Percentiles rank a stretch among this genome's conserved stretches.
phyloP scores from a whole-genome alignment of 176 grass and related monocot species.

The Paspalum vaginatum region DNA sequence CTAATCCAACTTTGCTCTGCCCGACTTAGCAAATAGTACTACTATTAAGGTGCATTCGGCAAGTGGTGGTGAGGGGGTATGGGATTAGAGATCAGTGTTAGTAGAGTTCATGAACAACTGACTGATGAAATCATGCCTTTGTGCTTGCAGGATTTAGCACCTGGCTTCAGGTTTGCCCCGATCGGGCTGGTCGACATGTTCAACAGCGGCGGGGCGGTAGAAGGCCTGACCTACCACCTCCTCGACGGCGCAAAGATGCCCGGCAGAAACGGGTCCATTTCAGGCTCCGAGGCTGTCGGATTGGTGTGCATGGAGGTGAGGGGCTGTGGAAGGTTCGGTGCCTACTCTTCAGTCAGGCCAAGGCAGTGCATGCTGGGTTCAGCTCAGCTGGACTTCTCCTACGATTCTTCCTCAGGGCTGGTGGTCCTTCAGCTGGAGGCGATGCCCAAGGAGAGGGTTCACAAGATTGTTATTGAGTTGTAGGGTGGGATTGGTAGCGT shows the following conservation, averaged over 20 bases:
- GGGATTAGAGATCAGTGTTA: too few species aligned
- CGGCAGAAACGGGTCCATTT: slow-evolving; percentile 16
- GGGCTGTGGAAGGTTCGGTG: slow-evolving; percentile 76
- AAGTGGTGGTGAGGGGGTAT: not conserved
- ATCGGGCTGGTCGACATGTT: slow-evolving; percentile 86
- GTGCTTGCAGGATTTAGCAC: slow-evolving; percentile 57
- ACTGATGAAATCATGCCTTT: not conserved
- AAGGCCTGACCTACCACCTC: slow-evolving; percentile 68
- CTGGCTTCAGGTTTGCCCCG: slow-evolving; percentile 70
- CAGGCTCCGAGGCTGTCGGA: slow-evolving; percentile 47
- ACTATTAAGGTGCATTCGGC: not conserved
- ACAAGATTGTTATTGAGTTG: slow-evolving; percentile 73
- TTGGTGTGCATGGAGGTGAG: slow-evolving; percentile 74
- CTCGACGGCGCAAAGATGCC: slow-evolving; percentile 33
- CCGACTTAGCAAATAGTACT: not conserved
- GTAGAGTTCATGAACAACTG: not conserved
- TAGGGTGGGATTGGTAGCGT: slow-evolving; percentile 26
- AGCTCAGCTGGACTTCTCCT: slow-evolving; percentile 60
- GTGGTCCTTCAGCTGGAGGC: slow-evolving; percentile 53
- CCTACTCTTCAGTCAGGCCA: slow-evolving; percentile 66
- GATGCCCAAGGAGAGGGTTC: slow-evolving; percentile 74
- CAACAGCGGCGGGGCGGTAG: slow-evolving; percentile 78
- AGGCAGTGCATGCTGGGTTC: slow-evolving; percentile 63
- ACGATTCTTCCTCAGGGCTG: slow-evolving; percentile 62
- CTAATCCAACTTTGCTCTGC: not conserved